Conservation (phyloP, 305 asterid species). For the Solanum chacoense region DNA sequence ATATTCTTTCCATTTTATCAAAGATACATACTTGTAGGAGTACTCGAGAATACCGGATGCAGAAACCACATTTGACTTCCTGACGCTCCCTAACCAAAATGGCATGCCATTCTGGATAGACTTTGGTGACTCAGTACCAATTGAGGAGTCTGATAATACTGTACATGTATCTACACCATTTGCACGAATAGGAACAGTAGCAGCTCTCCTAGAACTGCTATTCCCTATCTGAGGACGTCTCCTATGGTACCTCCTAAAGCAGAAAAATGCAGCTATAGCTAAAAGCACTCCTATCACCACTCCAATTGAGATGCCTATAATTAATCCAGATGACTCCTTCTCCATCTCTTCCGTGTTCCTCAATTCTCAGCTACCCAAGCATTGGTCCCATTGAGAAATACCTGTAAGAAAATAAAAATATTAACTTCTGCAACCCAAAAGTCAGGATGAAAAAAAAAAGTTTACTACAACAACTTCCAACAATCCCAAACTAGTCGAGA, state of each 20-base stretch:
- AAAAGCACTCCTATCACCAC: slow-evolving; percentile 73
- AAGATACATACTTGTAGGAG: slow-evolving; percentile 65
- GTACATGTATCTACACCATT: slow-evolving; percentile 52
- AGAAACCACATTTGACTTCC: slow-evolving; percentile 50
- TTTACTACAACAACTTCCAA: not conserved
- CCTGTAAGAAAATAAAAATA: not conserved
- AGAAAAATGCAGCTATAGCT: slow-evolving; percentile 58
- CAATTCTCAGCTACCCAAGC: slow-evolving; percentile 19
- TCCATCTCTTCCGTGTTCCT: slow-evolving; percentile 41
- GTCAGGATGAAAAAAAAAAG: not conserved
- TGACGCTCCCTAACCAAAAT: slow-evolving; percentile 50
- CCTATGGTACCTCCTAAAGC: slow-evolving; percentile 47
- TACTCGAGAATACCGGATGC: slow-evolving; percentile 81
- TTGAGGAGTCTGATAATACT: slow-evolving; percentile 60
- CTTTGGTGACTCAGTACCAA: slow-evolving; percentile 70
- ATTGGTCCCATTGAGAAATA: slow-evolving; percentile 16
- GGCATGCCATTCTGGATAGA: slow-evolving; percentile 35
- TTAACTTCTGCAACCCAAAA: not conserved
- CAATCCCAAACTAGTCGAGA: not conserved
- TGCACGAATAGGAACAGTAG: slow-evolving; percentile 60
- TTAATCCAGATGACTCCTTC: slow-evolving; percentile 52
- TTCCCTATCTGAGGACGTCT: slow-evolving; percentile 63
- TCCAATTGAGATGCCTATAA: slow-evolving; percentile 81
- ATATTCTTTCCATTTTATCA: not conserved
- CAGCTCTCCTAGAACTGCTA: slow-evolving; percentile 80